phyloP scores from a whole-genome alignment of 345 rosid genomes.

The Nasturtium officinale region DNA sequence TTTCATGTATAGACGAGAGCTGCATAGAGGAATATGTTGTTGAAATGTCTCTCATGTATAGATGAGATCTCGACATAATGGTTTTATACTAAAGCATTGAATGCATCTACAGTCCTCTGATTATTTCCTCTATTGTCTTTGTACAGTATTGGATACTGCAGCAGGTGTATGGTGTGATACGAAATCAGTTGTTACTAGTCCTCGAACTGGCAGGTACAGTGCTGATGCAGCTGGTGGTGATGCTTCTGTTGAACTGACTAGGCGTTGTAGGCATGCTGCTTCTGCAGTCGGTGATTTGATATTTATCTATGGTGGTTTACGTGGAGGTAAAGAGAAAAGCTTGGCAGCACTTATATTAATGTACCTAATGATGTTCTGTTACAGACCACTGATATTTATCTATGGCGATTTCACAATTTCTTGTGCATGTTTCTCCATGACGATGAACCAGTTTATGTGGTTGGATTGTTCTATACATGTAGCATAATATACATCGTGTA shows the following conservation, averaged over 20 bases:
- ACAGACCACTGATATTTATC: constrained; percentile 13
- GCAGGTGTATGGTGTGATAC: constrained; percentile 99
- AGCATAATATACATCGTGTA: neutral
- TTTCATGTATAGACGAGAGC: constrained; percentile 1
- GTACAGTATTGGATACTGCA: constrained; percentile 90
- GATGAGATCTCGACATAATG: constrained; percentile 8
- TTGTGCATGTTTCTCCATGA: constrained; percentile 22
- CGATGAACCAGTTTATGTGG: neutral
- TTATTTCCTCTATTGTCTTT: constrained; percentile 34
- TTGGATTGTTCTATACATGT: constrained; percentile 5
- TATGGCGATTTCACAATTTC: constrained; percentile 4
- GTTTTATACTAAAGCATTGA: neutral
- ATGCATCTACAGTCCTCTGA: constrained; percentile 14
- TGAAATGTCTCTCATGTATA: constrained; percentile 15
- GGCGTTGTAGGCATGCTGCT: constrained; percentile 98
- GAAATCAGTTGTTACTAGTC: constrained; percentile 86
- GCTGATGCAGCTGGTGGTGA: constrained; percentile 96
- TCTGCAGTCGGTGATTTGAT: constrained; percentile 90
- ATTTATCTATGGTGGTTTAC: constrained; percentile 90
- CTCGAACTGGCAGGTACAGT: constrained; percentile 80
- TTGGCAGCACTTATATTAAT: constrained; percentile 14
- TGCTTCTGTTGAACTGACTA: constrained; percentile 90
- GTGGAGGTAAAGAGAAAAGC: constrained; percentile 64
- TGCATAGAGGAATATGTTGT: constrained; percentile 18
- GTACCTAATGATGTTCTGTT: constrained; percentile 25